Evolutionary conservation across 805 yeast genomes (phyloP).

Genomic region (Schwanniomyces yamadae): DNA sequence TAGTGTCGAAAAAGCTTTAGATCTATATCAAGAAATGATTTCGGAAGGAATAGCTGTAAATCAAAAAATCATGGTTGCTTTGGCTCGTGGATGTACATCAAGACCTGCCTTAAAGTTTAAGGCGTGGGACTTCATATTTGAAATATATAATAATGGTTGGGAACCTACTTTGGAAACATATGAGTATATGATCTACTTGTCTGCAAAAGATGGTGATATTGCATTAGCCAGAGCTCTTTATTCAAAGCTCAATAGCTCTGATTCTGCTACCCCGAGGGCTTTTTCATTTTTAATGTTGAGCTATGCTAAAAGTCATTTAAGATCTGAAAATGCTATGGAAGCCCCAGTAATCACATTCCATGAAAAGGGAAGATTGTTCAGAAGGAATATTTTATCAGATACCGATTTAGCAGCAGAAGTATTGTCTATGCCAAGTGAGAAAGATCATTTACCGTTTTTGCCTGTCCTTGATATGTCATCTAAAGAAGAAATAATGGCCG

Average conservation of each 20-base stretch:
- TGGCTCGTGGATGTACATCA: conserved; percentile 69
- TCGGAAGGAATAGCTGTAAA: conserved; percentile 22
- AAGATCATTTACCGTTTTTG: conserved; percentile 61
- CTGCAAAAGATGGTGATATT: conserved; percentile 80
- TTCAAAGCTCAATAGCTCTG: conserved; percentile 40
- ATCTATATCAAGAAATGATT: conserved; percentile 70
- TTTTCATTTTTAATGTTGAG: conserved; percentile 49
- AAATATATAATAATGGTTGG: conserved; percentile 51
- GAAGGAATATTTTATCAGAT: conserved; percentile 46
- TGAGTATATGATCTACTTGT: conserved; percentile 69
- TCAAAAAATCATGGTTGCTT: conserved; percentile 45
- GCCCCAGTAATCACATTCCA: conserved; percentile 38
- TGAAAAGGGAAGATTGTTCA: conserved; percentile 46
- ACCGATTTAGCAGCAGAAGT: conserved; percentile 6
- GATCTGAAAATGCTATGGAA: conserved; percentile 11
- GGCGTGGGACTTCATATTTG: conserved; percentile 80
- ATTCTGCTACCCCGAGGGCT: conserved; percentile 35
- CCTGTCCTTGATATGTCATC: conserved; percentile 50
- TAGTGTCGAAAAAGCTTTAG: conserved; percentile 72
- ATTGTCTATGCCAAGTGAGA: neutral
- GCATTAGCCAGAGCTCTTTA: conserved; percentile 68
- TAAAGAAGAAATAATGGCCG: conserved; percentile 54
- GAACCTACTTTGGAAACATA: conserved; percentile 48
- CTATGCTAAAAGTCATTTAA: conserved; percentile 40
- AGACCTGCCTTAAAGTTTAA: conserved; percentile 44